These are phyloP conservation scores for Coffea canephora DNA, from an alignment of 257 asterid genomes.

Conservation along the genomic window DNA sequence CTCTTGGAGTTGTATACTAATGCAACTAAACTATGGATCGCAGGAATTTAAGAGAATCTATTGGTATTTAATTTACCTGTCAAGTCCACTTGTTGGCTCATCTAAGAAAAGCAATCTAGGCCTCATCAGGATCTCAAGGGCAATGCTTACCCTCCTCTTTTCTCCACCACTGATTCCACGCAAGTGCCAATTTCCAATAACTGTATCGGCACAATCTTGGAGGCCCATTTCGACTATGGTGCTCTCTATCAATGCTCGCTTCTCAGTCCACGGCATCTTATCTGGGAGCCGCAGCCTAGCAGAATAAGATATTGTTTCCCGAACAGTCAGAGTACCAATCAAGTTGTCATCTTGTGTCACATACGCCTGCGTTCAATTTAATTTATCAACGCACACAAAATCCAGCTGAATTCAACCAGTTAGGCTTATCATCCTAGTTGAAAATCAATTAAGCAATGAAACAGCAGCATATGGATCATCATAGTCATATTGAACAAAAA, in stretches of 20 bases:
- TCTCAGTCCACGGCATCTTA: conserved; percentile 76
- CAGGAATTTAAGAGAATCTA: background rate
- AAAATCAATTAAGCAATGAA: no score
- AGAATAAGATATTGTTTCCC: conserved; percentile 81
- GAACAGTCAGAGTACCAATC: conserved; percentile 90
- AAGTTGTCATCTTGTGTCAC: conserved; percentile 95
- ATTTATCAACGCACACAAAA: background rate
- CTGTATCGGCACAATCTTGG: conserved; percentile 96
- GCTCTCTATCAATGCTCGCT: conserved; percentile 75
- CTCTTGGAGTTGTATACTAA: background rate
- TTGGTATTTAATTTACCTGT: conserved; percentile 45
- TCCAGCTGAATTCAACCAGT: background rate
- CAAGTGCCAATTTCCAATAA: conserved; percentile 93
- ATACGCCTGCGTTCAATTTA: conserved; percentile 52
- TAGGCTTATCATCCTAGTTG: no score
- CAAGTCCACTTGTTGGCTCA: conserved; percentile 98
- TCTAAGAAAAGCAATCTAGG: conserved; percentile 93
- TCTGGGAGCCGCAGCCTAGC: conserved; percentile 86
- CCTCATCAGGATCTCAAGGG: conserved; percentile 84
- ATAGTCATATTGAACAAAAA: no score
- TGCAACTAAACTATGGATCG: background rate
- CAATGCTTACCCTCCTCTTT: conserved; percentile 91
- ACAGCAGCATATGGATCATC: no score
- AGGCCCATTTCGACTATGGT: conserved; percentile 97
- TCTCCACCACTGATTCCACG: conserved; percentile 97